Conservation (phyloP, 1,284 basidiomycete genomes). For the Malassezia slooffiae region DNA sequence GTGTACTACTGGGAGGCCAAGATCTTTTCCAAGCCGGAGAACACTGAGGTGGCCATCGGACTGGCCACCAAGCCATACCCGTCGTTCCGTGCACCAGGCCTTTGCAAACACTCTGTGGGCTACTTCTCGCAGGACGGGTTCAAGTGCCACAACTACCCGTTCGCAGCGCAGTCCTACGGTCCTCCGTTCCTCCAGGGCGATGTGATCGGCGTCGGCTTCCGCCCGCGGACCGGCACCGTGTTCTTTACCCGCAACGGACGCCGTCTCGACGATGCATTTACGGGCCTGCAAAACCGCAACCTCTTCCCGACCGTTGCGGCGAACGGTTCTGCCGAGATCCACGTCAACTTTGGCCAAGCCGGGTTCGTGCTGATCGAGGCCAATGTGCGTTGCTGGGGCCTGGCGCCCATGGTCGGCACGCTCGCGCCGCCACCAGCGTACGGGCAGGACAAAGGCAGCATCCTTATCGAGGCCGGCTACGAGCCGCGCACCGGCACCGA, state of each 20-base stretch:
- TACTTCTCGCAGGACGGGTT: conserved; percentile 87
- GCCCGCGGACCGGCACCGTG: conserved; percentile 41
- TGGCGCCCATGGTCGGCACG: conserved; percentile 45
- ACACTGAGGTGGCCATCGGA: conserved; percentile 37
- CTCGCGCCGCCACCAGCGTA: conserved; percentile 44
- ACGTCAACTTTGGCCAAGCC: conserved; percentile 45
- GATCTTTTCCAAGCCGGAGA: conserved; percentile 45
- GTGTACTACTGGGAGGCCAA: conserved; percentile 47
- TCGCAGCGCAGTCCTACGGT: conserved; percentile 75
- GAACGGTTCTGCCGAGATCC: conserved; percentile 40
- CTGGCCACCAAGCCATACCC: conserved; percentile 45
- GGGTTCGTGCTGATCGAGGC: conserved; percentile 47
- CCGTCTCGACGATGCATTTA: conserved; percentile 41
- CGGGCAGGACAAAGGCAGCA: conserved; percentile 43
- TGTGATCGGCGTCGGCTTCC: conserved; percentile 44
- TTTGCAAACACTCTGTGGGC: conserved; percentile 79
- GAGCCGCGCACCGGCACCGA: neutral
- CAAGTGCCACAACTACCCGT: conserved; percentile 94
- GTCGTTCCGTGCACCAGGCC: conserved; percentile 52
- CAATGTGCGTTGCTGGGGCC: conserved; percentile 46
- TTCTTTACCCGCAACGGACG: conserved; percentile 46
- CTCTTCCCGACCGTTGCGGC: conserved; percentile 44
- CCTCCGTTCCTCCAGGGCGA: conserved; percentile 71
- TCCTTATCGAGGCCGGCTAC: conserved; percentile 37
- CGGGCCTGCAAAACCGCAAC: conserved; percentile 40